A percentile compares a stretch with the other conserved stretches of the same genome.
Conservation (phyloP, 202 grass and related monocot species). For the Alloteropsis angusta region DNA sequence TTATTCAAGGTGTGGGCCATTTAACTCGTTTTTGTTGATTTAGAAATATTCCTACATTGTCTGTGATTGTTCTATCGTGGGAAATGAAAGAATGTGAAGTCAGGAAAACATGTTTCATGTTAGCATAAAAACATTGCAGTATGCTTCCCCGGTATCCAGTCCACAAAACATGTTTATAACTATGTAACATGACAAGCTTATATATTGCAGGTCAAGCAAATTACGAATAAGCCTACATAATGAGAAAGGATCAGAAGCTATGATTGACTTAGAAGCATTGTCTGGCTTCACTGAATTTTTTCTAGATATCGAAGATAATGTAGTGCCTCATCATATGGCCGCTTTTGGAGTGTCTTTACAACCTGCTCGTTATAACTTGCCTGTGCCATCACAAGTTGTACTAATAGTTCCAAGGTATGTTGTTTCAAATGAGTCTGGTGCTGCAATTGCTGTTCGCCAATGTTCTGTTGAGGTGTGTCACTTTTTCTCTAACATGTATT, state of each 20-base stretch:
- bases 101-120: constrained; percentile 8
- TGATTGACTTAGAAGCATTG: constrained; percentile 61
- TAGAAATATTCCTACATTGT: not conserved
- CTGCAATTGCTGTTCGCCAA: constrained; percentile 59
- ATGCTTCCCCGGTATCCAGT: not conserved
- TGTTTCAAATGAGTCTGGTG: constrained; percentile 59
- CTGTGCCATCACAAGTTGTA: constrained; percentile 57
- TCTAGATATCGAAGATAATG: constrained; percentile 51
- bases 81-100: constrained; percentile 2
- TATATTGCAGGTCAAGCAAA: constrained; percentile 58
- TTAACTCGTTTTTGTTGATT: constrained; percentile 12
- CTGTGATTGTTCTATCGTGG: not conserved
- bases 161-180: constrained; percentile 1
- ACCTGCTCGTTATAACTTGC: constrained; percentile 26
- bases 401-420: constrained; percentile 71
- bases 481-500: constrained; percentile 34
- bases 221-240: constrained; percentile 50
- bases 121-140: constrained; percentile 7
- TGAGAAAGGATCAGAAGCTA: constrained; percentile 39
- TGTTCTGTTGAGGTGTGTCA: constrained; percentile 62
- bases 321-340: constrained; percentile 32
- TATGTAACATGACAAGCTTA: constrained; percentile 14
- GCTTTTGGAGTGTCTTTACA: constrained; percentile 61
- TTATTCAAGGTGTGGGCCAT: constrained; percentile 5
- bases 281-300: constrained; percentile 76